Base-by-base conservation (phyloP, 805 yeast species). In the Lipomyces yamanashiensis region DNA sequence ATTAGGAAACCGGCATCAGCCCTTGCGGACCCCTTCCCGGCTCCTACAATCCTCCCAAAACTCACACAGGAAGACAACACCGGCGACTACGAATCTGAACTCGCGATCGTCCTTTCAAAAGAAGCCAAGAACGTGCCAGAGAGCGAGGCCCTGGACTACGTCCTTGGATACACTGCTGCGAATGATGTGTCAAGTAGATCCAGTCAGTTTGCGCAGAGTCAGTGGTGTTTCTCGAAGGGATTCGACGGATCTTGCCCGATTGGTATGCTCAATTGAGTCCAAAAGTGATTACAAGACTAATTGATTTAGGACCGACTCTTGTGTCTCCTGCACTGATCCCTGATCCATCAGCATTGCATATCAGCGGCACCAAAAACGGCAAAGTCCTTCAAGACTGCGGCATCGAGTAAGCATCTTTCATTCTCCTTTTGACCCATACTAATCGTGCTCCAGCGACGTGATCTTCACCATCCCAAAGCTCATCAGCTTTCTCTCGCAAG, bases 231-330 rank as follows among this genome's bases (percentile, higher is more conserved):
- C 9, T 82, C 84, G 12, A 83, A 83, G 71, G 78, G 79, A 78
- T 83, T 80, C 68, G 87, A 83, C 61, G 79, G 80, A 2, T 82
- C 80, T 78, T 84, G 85, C 2, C 87, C 87, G 23, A 71, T 83
- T 60, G 87, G 86, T 6, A 34, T 44, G 48, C 7, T 3, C 48
- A 19, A 2, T n/a, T 17, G 23, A 44, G 21, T 17, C 4, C 9
- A 7, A 44, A 47, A 3, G n/a, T 23, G 36, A 47, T 4, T 6
- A 19, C 41, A 23, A 43, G 47, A 43, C 17, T 43, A 39, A 47
- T 23, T 12, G n/a, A 34, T 49, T 9, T 9, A 49, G 53, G 53
- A 7, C 87, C 87, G 2, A 80, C 80, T 4, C 74, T 83, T 49
- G 83, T 81, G 1, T 73, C 81, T 1, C 60, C 77, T 1, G 28